Base-by-base conservation (phyloP, 352 stramenopile species). In the Phytophthora aleatoria region DNA sequence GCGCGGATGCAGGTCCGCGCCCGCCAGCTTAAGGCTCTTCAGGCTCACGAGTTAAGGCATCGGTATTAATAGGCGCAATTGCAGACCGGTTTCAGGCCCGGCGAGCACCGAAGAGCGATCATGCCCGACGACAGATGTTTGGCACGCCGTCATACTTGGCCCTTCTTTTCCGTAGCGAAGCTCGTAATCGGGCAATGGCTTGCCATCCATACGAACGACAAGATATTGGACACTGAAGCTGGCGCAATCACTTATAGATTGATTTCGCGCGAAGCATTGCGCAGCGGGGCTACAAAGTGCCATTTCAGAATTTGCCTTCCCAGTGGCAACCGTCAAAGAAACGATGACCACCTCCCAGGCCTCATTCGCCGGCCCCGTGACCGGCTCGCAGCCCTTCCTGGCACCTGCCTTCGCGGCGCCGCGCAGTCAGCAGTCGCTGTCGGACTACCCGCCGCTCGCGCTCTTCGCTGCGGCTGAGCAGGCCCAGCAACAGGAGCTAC, bases 261-360 rank as follows among this genome's bases (percentile, higher is more conserved):
- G 69, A 61, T 77, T 77, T 77, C 69, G 69, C 69, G 69, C 65
- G 69, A 54, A 33, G 49, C 58, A 20, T 20, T 20, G 20, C 20
- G 20, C 20, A 3, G 5, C 36, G 11, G 36, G 28, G 27, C 33
- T 13, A 11, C 30, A 10, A 16, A 45, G 16, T 38, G 41, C 36
- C 64, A 77, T 70, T 79, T 76, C 61, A 66, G 57, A 79, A 79
- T 61, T 71, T 72, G 36, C 71, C 50, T 50, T 57, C 28, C 26
- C 4, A 48, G 48, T 38, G 52, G 39, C 54, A 75, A 69, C 51
- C 39, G 42, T 15, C 31, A 8, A 12, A 48, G 26, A 43, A 51
- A 15, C 35, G 26, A 73, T 71, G 66, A 73, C 55, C 39, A 74
- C 56, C 26, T 71, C 63, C 6, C 64, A 65, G 56, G 26, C 41